Evolutionary conservation across 2,329 filamentous ascomycete genomes (phyloP), one percentile per base, ranked within the genome.

Genomic region (Botrytis pseudocinerea): DNA sequence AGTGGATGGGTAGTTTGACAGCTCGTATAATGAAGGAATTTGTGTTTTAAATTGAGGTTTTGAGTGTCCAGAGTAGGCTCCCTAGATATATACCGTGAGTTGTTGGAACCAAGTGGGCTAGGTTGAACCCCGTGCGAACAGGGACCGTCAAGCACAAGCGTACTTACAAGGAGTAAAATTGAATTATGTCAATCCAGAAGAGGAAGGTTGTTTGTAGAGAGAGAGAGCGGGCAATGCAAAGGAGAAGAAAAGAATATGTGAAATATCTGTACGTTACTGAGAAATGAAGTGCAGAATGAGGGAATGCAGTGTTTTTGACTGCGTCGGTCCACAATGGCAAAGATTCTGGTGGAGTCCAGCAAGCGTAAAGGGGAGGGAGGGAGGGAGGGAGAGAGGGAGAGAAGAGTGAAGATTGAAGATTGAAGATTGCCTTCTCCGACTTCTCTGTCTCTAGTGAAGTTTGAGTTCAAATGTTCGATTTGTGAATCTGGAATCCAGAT

Each of bases 91-190:
- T 35, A 63, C 54, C 32, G 42, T 40, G 38, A 64, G 46, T 46
- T 61, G 25, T 40, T 48, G 22, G 59, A 62, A 64, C 44, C n/a
- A 20, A 18, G 20, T 71, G 35, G 59, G 20, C 44, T 22, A 63
- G 22, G 51, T 57, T 69, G 35, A 38, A 63, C 18, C 28, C 51
- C 8, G 32, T 48, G 59, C 44, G 28, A 70, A 48, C 28, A 25
- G 28, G 25, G n/a, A 25, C 60, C 38, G 51, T 46, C 60, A 69
- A 71, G 44, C 46, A 71, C 59, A 72, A 44, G 20, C 35, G 38
- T 20, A 75, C 76, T 73, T 74, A 74, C 76, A 44, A 71, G 69
- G 69, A 65, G 69, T 22, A n/a, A 68, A 42, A n/a, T 18, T 68
- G 35, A 16, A 16, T 46, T n/a, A 28, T 54, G n/a, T 35, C 57